Evolutionary conservation across 768 basidiomycete species (phyloP), one percentile per base, ranked within the genome.

Genomic region (Neoboletus magnificus): DNA sequence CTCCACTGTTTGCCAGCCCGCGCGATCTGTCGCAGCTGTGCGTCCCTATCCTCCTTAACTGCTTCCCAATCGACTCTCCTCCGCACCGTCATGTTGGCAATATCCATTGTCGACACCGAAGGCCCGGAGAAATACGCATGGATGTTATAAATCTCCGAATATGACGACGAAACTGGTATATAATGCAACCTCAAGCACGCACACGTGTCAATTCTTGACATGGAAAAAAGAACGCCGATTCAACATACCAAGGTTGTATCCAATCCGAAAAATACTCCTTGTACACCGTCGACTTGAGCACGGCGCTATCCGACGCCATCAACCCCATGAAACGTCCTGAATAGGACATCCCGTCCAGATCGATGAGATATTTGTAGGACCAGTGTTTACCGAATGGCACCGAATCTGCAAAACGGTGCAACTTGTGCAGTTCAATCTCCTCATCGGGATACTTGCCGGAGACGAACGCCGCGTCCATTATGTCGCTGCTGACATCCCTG

Each of bases 321-420:
- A 92, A 85, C 1, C 86, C 80, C 80, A 93, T 84, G 70, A 97
- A 94, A 13, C 93, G 80, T 3, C 87, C 95, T 27, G 89, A 93
- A 71, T 98, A 98, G 20, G 91, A 87, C 90, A 94, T 95, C 16
- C 96, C 95, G 65, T 97, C 95, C 54, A 98, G 72, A 71, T 98
- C 95, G 58, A 95, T 73, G 35, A 96, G 78, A 66, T 95, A 93
- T 75, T 97, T 96, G 77, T 94, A 92, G 55, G 85, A 77, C 95
- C 95, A 98, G 65, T 93, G 88, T 52, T 85, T 80, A 7, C 91
- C 91, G 1, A 98, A 75, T 3, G 88, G 86, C 1, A 91, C 92
- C 1, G 89, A 77, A 50, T 89, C 83, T 12, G 80, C 82, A 61
- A 91, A 87, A 32, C 89, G 81, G 67, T 91, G 85, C 35, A 80